Evolutionary conservation across 1,284 basidiomycete genomes (phyloP).

Genomic region (Calocybe gambosa): DNA sequence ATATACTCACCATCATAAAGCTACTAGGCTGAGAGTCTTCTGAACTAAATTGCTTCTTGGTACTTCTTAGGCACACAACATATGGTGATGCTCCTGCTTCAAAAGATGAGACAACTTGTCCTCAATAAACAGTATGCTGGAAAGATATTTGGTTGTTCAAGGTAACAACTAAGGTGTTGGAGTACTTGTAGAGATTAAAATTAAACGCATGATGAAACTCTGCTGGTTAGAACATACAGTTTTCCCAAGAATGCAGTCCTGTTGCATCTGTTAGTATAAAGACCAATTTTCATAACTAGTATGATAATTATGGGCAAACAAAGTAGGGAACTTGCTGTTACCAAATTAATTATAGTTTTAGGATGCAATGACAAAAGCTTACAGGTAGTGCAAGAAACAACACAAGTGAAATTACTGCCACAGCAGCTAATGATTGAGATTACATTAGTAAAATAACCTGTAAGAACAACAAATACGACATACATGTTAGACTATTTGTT

Average conservation of each 20-base stretch:
- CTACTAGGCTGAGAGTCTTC: neutral
- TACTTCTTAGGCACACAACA: neutral
- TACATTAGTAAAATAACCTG: neutral
- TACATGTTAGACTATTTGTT: slow-evolving; percentile 6
- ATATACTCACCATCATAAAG: neutral
- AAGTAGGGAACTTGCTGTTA: neutral
- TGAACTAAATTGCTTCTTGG: neutral
- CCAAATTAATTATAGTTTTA: neutral
- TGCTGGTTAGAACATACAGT: neutral
- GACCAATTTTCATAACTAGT: too few relatives aligned
- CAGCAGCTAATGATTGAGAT: neutral
- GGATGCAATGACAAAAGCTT: neutral
- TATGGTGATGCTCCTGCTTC: neutral
- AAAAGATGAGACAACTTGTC: neutral
- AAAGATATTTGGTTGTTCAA: slow-evolving; percentile 2
- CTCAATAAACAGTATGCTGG: neutral
- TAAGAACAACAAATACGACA: neutral
- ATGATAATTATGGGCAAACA: slow-evolving; percentile 1
- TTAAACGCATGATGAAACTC: neutral
- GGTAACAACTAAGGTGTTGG: slow-evolving; percentile 1
- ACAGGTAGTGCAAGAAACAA: neutral
- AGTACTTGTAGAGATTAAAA: neutral
- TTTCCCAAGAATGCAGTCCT: slow-evolving; percentile 2
- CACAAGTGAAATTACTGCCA: slow-evolving; percentile 2
- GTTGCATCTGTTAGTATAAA: neutral